Percentiles rank a stretch among this genome's conserved stretches.
These are phyloP conservation scores for Penicillium lividum DNA, from an alignment of 495 filamentous ascomycete species.

Conservation along the genomic window DNA sequence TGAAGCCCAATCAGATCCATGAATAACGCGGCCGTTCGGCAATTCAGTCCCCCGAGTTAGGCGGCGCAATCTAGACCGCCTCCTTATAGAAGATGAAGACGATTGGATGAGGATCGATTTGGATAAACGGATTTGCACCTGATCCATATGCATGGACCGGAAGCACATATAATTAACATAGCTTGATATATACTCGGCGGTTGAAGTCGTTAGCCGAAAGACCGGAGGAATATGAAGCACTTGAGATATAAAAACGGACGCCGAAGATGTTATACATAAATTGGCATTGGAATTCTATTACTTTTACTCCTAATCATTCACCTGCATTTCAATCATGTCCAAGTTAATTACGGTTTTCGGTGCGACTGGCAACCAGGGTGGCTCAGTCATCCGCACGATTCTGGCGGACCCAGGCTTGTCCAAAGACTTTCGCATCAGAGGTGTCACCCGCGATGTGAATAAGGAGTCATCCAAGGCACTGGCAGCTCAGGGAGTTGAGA, in stretches of 20 bases:
- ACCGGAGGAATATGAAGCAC: neutral
- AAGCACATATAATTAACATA: too few species aligned
- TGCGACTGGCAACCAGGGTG: constrained; percentile 2
- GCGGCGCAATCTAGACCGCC: too few species aligned
- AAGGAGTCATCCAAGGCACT: neutral
- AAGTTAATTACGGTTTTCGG: constrained; percentile 6
- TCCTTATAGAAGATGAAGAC: too few species aligned
- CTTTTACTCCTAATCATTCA: neutral
- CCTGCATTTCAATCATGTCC: neutral
- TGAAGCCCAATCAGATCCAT: too few species aligned
- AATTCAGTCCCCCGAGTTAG: too few species aligned
- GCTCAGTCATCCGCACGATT: constrained; percentile 6
- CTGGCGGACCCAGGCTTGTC: neutral
- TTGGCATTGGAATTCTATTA: too few species aligned
- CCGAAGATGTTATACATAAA: neutral
- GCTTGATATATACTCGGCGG: too few species aligned
- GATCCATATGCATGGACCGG: too few species aligned
- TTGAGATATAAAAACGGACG: neutral
- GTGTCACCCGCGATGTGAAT: neutral
- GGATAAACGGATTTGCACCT: too few species aligned
- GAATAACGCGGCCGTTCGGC: too few species aligned
- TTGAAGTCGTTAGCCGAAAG: too few species aligned
- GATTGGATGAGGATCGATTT: too few species aligned
- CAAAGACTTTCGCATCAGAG: neutral
- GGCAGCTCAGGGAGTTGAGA: neutral